Evolutionary conservation across 257 asterid genomes (phyloP).

Genomic region (Solanum sparsipilum): DNA sequence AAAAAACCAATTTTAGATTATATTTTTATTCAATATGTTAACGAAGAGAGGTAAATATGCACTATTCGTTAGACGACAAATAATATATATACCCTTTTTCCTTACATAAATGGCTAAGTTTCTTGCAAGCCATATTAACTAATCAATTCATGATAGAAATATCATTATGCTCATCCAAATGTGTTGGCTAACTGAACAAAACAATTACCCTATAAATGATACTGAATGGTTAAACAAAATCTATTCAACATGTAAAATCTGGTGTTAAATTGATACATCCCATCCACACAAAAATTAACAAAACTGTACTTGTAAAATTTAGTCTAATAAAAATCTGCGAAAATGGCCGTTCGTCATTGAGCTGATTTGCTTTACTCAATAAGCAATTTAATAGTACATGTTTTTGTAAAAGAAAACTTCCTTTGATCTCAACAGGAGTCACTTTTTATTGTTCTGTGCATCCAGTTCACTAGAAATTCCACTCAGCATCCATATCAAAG

Average conservation of each 20-base stretch:
- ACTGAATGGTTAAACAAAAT: background rate
- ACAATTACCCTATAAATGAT: background rate
- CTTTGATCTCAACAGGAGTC: background rate
- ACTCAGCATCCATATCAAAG: slow-evolving; percentile 72
- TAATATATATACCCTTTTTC: too few species aligned
- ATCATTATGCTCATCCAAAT: background rate
- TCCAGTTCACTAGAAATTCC: slow-evolving; percentile 28
- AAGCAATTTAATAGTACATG: background rate
- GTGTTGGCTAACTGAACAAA: background rate
- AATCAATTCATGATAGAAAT: background rate
- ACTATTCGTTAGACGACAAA: background rate
- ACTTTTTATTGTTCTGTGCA: background rate
- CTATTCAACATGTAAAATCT: background rate
- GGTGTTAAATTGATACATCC: background rate
- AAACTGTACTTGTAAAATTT: background rate
- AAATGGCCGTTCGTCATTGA: too few species aligned
- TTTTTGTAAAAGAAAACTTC: background rate
- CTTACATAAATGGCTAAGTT: background rate
- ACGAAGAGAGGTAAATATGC: background rate
- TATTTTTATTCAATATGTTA: background rate
- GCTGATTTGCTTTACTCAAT: background rate
- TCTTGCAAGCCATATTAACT: background rate
- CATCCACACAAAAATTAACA: background rate
- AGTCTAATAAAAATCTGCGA: background rate
- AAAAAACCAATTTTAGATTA: too few species aligned